These are phyloP conservation scores for Paecilomyces niveus DNA, from an alignment of 2,329 filamentous ascomycete genomes.

Conservation along the genomic window DNA sequence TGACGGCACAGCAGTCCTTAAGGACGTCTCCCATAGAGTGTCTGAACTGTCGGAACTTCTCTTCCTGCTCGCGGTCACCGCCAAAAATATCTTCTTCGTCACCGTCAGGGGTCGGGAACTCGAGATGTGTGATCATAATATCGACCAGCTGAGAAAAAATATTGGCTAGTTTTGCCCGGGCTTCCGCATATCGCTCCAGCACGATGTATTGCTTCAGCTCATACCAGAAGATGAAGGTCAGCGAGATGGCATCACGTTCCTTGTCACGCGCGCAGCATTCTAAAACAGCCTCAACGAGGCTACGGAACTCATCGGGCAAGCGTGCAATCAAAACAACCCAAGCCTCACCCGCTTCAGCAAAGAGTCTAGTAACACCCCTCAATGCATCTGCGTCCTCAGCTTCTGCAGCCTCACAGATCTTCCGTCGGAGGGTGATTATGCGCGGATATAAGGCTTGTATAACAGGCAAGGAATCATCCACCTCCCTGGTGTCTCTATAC, in stretches of 20 bases:
- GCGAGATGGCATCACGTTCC: conserved; percentile 83
- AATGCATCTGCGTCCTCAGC: conserved; percentile 80
- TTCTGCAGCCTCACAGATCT: conserved; percentile 65
- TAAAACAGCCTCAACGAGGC: conserved; percentile 81
- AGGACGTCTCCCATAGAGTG: conserved; percentile 97
- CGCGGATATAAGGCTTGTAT: conserved; percentile 79
- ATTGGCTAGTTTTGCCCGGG: conserved; percentile 68
- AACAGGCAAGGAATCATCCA: conserved; percentile 77
- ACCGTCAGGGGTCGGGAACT: conserved; percentile 73
- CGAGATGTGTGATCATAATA: conserved; percentile 81
- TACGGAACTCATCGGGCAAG: conserved; percentile 71
- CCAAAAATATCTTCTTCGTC: conserved; percentile 83
- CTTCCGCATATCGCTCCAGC: conserved; percentile 79
- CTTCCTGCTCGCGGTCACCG: conserved; percentile 89
- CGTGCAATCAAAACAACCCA: conserved; percentile 91
- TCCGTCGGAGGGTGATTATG: conserved; percentile 67
- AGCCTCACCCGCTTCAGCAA: conserved; percentile 85
- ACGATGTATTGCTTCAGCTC: conserved; percentile 95
- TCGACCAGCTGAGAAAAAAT: conserved; percentile 87
- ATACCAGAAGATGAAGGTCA: conserved; percentile 97
- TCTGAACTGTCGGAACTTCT: conserved; percentile 93
- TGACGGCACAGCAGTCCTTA: conserved; percentile 94
- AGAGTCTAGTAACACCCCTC: conserved; percentile 82
- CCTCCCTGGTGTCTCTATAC: conserved; percentile 84
- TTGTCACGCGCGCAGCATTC: conserved; percentile 83